Percentiles rank a stretch among this genome's conserved stretches.
Evolutionary conservation across 208 protist genomes (phyloP).

Genomic region (Vickermania ingenoplastis): DNA sequence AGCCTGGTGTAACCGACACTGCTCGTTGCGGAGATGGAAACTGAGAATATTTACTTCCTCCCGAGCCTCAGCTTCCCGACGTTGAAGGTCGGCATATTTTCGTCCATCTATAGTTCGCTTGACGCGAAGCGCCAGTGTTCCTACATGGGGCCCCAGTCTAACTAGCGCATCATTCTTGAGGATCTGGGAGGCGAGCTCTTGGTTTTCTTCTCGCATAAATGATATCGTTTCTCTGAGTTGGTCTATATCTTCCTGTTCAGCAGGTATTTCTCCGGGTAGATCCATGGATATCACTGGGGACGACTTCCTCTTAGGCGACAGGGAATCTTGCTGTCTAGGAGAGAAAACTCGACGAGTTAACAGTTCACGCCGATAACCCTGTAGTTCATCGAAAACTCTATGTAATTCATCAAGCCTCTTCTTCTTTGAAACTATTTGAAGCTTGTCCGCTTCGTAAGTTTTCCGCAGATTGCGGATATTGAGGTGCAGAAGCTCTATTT

Average conservation of each 20-base stretch:
- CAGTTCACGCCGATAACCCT: not conserved
- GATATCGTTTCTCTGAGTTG: not conserved
- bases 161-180: not conserved
- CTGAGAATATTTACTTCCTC: not conserved
- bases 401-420: not conserved
- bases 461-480: not conserved
- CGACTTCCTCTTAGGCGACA: no score
- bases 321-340: no score
- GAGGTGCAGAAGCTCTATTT: not conserved
- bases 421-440: constrained; percentile 1
- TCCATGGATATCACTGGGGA: no score
- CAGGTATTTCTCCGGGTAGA: not conserved
- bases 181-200: not conserved
- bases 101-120: not conserved
- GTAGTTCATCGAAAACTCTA: constrained; percentile 1
- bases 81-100: not conserved
- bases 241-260: not conserved
- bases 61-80: not conserved
- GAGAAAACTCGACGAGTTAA: no score
- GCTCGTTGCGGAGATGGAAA: not conserved
- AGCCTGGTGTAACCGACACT: not conserved
- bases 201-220: not conserved
- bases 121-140: not conserved
- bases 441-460: not conserved
- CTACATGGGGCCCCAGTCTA: not conserved